A percentile compares a stretch with the other conserved stretches of the same genome.
phyloP scores from a whole-genome alignment of 1,284 basidiomycete genomes.

The Sporisorium reilianum region DNA sequence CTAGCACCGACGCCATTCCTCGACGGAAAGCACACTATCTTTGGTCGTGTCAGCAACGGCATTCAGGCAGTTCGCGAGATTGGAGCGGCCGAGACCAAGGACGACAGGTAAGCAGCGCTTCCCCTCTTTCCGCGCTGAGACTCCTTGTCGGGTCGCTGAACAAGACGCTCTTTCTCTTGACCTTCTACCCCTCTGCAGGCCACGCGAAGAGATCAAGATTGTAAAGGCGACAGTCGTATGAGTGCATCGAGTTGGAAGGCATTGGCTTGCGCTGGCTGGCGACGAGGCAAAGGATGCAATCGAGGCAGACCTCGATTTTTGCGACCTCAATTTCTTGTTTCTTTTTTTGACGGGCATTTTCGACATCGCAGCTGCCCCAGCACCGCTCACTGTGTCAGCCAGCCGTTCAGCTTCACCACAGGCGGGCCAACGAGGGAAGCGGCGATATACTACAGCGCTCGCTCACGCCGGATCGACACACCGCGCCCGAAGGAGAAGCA shows the following conservation, averaged over 20 bases:
- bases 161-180: not conserved
- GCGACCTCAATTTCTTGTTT: conserved; percentile 11
- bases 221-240: conserved; percentile 32
- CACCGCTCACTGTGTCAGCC: not conserved
- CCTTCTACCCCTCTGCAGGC: conserved; percentile 10
- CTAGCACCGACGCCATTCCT: conserved; percentile 95
- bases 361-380: not conserved
- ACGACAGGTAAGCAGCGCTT: conserved; percentile 44
- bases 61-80: conserved; percentile 72
- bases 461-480: not conserved
- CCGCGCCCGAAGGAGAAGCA: not conserved
- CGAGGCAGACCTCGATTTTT: conserved; percentile 3
- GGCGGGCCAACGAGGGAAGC: not conserved
- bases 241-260: not conserved
- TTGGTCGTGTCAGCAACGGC: conserved; percentile 73
- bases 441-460: not conserved
- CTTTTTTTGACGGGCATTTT: not conserved
- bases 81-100: conserved; percentile 43
- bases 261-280: not conserved
- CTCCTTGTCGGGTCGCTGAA: not conserved
- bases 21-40: conserved; percentile 75
- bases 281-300: not conserved
- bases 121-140: not conserved
- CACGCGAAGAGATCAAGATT: conserved; percentile 46
- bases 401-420: not conserved